Conservation (phyloP, 2,329 filamentous ascomycete species). For the Trichocomaceae sp. region DNA sequence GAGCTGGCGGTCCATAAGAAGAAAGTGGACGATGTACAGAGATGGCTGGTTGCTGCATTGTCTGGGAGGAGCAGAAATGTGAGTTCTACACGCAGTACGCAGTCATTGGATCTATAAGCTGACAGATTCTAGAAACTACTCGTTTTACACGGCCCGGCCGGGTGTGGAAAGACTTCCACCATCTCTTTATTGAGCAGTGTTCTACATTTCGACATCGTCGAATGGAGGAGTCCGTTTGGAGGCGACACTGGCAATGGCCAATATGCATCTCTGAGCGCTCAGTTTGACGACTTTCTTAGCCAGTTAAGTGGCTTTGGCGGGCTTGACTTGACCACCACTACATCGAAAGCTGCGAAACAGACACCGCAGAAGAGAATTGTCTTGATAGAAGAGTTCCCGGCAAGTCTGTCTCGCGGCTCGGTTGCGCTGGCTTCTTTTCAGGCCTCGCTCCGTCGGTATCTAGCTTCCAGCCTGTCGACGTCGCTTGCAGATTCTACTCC, state of each 20-base stretch:
- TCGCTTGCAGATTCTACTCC: constrained; percentile 43
- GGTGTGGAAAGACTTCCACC: constrained; percentile 88
- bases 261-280: constrained; percentile 63
- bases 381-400: constrained; percentile 75
- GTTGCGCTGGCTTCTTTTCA: constrained; percentile 64
- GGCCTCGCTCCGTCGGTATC: constrained; percentile 65
- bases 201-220: constrained; percentile 69
- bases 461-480: constrained; percentile 51
- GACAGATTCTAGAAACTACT: constrained; percentile 55
- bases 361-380: constrained; percentile 50
- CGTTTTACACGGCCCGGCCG: constrained; percentile 82
- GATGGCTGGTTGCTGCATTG: constrained; percentile 73
- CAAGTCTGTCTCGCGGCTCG: constrained; percentile 63
- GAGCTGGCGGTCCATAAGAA: constrained; percentile 92
- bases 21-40: constrained; percentile 79
- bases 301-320: constrained; percentile 74
- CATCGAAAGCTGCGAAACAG: constrained; percentile 6
- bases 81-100: constrained; percentile 29
- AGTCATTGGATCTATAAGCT: too few relatives aligned
- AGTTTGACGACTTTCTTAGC: constrained; percentile 88
- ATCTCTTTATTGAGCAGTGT: constrained; percentile 68
- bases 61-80: constrained; percentile 45
- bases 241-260: constrained; percentile 55
- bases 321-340: constrained; percentile 45
- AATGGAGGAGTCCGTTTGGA: constrained; percentile 81